phyloP scores from a whole-genome alignment of 805 yeast genomes.

The Metschnikowia reukaufii region DNA sequence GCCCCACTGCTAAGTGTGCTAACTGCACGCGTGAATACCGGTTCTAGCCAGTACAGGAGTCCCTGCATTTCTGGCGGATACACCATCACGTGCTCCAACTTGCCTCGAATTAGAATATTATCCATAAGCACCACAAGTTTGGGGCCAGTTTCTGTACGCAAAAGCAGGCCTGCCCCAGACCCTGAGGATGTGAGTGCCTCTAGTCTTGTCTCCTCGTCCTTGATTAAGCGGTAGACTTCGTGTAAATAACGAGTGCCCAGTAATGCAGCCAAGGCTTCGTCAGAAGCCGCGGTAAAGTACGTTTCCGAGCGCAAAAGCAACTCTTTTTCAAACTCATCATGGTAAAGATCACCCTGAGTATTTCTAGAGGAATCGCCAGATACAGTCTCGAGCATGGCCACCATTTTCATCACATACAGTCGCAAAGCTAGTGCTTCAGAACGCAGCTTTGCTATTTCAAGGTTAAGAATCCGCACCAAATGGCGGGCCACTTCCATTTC shows the following conservation, averaged over 20 bases:
- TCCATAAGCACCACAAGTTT: constrained; percentile 58
- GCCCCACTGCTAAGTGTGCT: background rate
- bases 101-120: constrained; percentile 55
- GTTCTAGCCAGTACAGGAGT: constrained; percentile 53
- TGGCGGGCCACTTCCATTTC: constrained; percentile 50
- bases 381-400: constrained; percentile 71
- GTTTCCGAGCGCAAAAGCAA: constrained; percentile 54
- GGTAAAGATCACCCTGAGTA: constrained; percentile 51
- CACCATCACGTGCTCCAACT: constrained; percentile 54
- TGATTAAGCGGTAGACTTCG: constrained; percentile 51
- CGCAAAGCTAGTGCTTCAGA: constrained; percentile 53
- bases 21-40: constrained; percentile 29
- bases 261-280: constrained; percentile 40
- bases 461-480: constrained; percentile 50
- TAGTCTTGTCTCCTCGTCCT: constrained; percentile 61
- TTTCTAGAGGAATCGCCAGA: constrained; percentile 32
- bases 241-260: constrained; percentile 56
- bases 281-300: constrained; percentile 52
- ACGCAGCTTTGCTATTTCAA: constrained; percentile 57
- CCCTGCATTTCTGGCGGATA: constrained; percentile 53
- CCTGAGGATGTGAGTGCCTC: constrained; percentile 44
- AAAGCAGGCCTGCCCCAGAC: constrained; percentile 2
- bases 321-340: constrained; percentile 63
- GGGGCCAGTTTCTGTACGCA: constrained; percentile 44
- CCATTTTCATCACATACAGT: constrained; percentile 56